Base-by-base conservation (phyloP, 2,329 filamentous ascomycete genomes). In the Canariomyces notabilis region DNA sequence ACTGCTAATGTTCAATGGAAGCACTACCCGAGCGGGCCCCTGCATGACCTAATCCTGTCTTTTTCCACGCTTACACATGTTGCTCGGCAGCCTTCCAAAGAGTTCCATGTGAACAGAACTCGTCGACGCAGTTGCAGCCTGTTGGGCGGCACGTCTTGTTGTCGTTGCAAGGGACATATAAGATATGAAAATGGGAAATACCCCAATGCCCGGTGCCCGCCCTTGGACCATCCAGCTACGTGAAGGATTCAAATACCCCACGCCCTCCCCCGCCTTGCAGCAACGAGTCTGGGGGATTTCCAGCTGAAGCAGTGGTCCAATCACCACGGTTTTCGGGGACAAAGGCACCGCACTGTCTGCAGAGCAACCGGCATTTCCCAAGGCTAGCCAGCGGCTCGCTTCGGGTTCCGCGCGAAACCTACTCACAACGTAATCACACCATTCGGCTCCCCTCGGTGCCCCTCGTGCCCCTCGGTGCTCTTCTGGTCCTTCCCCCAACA, bases 381-480 rank as follows among this genome's bases (percentile, higher is more conserved):
- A n/a, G n/a, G n/a, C n/a, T n/a, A n/a, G n/a, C 31, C 42, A 44
- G 44, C 49, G 43, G 48, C 49, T 50, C 44, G 46, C 47, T 44
- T 48, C 51, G 45, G 44, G 38, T 43, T 42, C 31, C 39, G 16
- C 21, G 23, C 23, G 26, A 26, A 39, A n/a, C n/a, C n/a, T n/a
- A n/a, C n/a, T n/a, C n/a, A n/a, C n/a, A n/a, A n/a, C n/a, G n/a
- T n/a, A n/a, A n/a, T n/a, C n/a, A n/a, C 20, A 32, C 19, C 6
- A 31, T 35, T 44, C 41, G 35, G 37, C 26, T n/a, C 29, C 43
- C 48, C 33, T 48, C 42, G 23, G 42, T 42, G 23, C 44, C 48
- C 44, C 44, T 41, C 44, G 40, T 42, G 37, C 45, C 45, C 39
- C 45, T 48, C 45, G 20, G 39, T 29, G 18, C n/a, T 12, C 16